Evolutionary conservation across 2,329 filamentous ascomycete species (phyloP).

Genomic region (Sordariomycetes sp.): DNA sequence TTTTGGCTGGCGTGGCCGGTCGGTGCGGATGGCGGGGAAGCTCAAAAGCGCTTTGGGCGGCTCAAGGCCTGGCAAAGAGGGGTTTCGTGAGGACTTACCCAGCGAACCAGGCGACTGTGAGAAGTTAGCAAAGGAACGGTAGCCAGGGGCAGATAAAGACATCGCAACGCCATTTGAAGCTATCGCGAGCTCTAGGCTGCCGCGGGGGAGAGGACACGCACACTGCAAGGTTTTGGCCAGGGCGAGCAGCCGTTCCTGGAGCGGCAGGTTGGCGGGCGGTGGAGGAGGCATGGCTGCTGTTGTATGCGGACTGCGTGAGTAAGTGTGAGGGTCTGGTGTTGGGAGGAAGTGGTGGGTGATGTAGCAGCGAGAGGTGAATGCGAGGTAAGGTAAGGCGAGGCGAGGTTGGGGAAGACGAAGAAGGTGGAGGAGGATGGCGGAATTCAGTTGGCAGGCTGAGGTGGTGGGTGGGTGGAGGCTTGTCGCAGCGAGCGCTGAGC

Average conservation of each 20-base stretch:
- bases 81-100: constrained; percentile 50
- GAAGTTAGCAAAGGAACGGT: constrained; percentile 22
- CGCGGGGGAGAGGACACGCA: constrained; percentile 36
- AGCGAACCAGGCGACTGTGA: constrained; percentile 65
- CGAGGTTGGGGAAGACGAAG: neutral
- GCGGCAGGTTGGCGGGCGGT: constrained; percentile 58
- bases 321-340: neutral
- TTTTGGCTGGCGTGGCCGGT: neutral
- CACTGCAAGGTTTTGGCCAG: constrained; percentile 91
- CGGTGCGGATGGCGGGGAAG: constrained; percentile 4
- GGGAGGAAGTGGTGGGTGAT: neutral
- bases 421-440: neutral
- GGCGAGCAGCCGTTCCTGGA: constrained; percentile 64
- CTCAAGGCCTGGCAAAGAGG: constrained; percentile 3
- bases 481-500: no score
- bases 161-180: neutral
- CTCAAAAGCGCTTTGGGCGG: constrained; percentile 1
- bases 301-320: neutral
- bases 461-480: neutral
- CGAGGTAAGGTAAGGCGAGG: neutral
- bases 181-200: neutral
- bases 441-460: neutral
- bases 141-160: no score
- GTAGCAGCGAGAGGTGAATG: no score
- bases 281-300: constrained; percentile 48